Evolutionary conservation across 1,139 yeast species (phyloP).

Genomic region (Pichia sp.): DNA sequence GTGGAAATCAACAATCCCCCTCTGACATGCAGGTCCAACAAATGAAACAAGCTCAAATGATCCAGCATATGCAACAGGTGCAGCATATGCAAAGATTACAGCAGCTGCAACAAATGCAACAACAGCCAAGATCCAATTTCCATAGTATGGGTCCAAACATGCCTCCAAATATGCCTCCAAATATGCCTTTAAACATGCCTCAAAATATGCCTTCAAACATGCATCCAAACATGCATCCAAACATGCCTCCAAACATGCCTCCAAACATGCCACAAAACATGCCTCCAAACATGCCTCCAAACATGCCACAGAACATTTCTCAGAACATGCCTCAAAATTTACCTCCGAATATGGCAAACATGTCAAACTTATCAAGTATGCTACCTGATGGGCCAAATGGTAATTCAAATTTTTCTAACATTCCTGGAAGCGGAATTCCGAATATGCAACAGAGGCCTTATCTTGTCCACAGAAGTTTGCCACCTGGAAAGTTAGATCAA

Average conservation of each 20-base stretch:
- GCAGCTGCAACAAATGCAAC: conserved; percentile 4
- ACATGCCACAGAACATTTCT: conserved; percentile 3
- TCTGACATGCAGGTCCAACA: conserved; percentile 2
- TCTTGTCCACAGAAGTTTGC: background rate
- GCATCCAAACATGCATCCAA: conserved; percentile 3
- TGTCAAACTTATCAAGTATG: background rate
- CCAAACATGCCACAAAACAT: background rate
- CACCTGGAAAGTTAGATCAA: background rate
- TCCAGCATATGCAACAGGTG: conserved; percentile 10
- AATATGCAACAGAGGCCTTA: background rate
- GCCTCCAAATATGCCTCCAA: background rate
- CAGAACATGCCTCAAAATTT: background rate
- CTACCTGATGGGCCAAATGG: no score
- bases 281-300: background rate
- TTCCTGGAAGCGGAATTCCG: background rate
- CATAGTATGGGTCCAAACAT: background rate
- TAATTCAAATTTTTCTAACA: background rate
- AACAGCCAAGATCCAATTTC: background rate
- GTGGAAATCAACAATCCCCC: background rate
- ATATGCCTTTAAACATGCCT: conserved; percentile 1
- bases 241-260: conserved; percentile 3
- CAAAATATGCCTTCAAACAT: background rate
- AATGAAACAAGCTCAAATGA: conserved; percentile 4
- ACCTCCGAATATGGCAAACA: background rate
- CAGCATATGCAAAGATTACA: conserved; percentile 8